Evolutionary conservation across 192 early-diverging fungal genomes (phyloP).

Genomic region (Chytriomyces sp.): DNA sequence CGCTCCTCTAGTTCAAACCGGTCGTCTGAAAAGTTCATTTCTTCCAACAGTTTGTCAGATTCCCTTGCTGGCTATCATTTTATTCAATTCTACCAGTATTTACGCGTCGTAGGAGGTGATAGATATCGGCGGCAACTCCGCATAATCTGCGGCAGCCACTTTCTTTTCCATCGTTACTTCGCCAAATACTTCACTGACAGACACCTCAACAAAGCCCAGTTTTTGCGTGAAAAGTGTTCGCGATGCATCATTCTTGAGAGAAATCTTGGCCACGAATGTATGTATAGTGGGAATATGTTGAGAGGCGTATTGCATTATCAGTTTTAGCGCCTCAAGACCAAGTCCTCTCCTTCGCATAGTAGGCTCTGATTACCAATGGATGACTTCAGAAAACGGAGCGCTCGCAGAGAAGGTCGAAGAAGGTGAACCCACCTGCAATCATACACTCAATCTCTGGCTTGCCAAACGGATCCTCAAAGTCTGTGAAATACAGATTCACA

Average conservation of each 20-base stretch:
- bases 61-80: neutral
- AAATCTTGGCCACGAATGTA: slow-evolving; percentile 68
- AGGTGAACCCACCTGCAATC: slow-evolving; percentile 74
- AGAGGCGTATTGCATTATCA: slow-evolving; percentile 69
- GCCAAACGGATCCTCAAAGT: slow-evolving; percentile 62
- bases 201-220: slow-evolving; percentile 60
- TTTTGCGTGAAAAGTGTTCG: slow-evolving; percentile 60
- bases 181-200: slow-evolving; percentile 61
- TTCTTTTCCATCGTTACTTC: slow-evolving; percentile 64
- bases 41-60: neutral
- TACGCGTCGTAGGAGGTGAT: neutral
- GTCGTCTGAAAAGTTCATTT: too few relatives aligned
- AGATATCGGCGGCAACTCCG: neutral
- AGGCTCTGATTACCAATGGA: slow-evolving; percentile 1
- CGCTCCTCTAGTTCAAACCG: too few relatives aligned
- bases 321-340: slow-evolving; percentile 55
- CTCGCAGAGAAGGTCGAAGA: neutral
- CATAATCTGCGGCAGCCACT: neutral
- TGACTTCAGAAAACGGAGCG: neutral
- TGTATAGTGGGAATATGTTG: slow-evolving; percentile 47
- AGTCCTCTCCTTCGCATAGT: slow-evolving; percentile 51
- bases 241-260: slow-evolving; percentile 61
- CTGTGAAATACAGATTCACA: slow-evolving; percentile 92
- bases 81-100: neutral
- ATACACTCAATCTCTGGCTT: slow-evolving; percentile 90